Conservation (phyloP, 176 grass and related monocot species). For the Musa troglodytarum region DNA sequence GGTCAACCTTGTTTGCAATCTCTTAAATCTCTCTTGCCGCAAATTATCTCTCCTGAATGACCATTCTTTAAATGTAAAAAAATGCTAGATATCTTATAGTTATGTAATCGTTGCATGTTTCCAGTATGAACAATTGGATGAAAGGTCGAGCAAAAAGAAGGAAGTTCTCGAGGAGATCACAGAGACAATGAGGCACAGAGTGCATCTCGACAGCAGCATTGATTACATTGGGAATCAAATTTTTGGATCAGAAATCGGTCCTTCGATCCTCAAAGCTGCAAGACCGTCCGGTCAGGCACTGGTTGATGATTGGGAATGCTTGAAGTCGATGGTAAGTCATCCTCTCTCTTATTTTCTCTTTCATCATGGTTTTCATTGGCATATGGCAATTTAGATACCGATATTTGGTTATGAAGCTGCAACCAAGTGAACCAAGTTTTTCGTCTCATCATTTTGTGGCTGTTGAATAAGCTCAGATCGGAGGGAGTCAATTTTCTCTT, state of each 20-base stretch:
- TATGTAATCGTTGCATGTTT: background rate
- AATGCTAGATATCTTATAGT: too few relatives aligned
- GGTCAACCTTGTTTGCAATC: too few relatives aligned
- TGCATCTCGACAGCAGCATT: conserved; percentile 66
- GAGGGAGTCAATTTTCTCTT: too few relatives aligned
- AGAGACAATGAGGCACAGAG: conserved; percentile 55
- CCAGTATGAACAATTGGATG: conserved; percentile 67
- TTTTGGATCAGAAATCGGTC: conserved; percentile 55
- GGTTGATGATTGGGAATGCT: conserved; percentile 81
- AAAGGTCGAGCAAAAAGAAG: conserved; percentile 42
- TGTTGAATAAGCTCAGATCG: too few relatives aligned
- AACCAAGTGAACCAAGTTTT: too few relatives aligned
- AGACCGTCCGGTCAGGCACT: conserved; percentile 45
- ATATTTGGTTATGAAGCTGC: too few relatives aligned
- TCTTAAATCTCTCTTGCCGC: too few relatives aligned
- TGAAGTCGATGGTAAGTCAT: conserved; percentile 65
- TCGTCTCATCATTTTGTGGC: too few relatives aligned
- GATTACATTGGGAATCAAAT: conserved; percentile 57
- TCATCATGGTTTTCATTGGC: background rate
- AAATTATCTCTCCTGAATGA: too few relatives aligned
- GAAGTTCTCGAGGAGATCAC: conserved; percentile 44
- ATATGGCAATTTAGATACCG: too few relatives aligned
- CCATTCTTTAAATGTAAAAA: too few relatives aligned
- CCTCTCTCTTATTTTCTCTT: background rate
- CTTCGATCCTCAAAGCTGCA: conserved; percentile 37